These are phyloP conservation scores for Tetrapyrgos nigripes DNA, from an alignment of 1,284 basidiomycete species.

Conservation along the genomic window DNA sequence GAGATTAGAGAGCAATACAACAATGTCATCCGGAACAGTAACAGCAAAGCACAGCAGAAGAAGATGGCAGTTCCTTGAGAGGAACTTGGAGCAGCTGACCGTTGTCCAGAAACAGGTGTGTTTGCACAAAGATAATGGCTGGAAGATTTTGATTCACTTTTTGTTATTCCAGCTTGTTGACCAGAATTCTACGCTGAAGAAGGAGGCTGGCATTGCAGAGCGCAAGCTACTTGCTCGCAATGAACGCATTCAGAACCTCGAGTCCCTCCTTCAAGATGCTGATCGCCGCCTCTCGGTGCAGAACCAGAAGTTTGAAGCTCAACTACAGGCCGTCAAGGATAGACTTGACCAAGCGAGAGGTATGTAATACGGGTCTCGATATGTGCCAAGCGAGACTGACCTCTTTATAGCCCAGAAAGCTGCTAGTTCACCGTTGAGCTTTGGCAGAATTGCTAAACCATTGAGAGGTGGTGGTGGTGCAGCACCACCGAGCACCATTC, in stretches of 20 bases:
- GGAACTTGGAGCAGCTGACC: slow-evolving; percentile 96
- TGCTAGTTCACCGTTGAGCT: slow-evolving; percentile 75
- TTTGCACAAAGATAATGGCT: background rate
- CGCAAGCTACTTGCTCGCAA: slow-evolving; percentile 95
- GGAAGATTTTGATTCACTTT: slow-evolving; percentile 12
- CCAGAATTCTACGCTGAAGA: slow-evolving; percentile 97
- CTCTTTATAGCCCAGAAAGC: slow-evolving; percentile 74
- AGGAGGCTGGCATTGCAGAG: slow-evolving; percentile 96
- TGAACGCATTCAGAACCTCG: slow-evolving; percentile 96
- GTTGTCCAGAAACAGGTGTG: slow-evolving; percentile 94
- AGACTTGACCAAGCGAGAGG: slow-evolving; percentile 92
- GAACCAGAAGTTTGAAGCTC: slow-evolving; percentile 95
- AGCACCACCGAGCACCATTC: slow-evolving; percentile 46
- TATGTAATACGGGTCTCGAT: slow-evolving; percentile 43
- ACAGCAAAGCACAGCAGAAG: slow-evolving; percentile 98
- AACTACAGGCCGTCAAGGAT: slow-evolving; percentile 91
- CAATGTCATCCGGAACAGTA: slow-evolving; percentile 97
- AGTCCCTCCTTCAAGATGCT: slow-evolving; percentile 90
- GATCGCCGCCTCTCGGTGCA: slow-evolving; percentile 90
- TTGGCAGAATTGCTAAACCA: slow-evolving; percentile 96
- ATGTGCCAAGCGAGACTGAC: background rate
- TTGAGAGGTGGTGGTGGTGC: slow-evolving; percentile 89
- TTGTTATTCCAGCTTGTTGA: slow-evolving; percentile 82
- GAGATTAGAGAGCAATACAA: slow-evolving; percentile 99
- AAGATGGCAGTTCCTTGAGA: slow-evolving; percentile 99